These are phyloP conservation scores for Rhodotorula paludigena DNA, from an alignment of 768 basidiomycete species.

Conservation along the genomic window DNA sequence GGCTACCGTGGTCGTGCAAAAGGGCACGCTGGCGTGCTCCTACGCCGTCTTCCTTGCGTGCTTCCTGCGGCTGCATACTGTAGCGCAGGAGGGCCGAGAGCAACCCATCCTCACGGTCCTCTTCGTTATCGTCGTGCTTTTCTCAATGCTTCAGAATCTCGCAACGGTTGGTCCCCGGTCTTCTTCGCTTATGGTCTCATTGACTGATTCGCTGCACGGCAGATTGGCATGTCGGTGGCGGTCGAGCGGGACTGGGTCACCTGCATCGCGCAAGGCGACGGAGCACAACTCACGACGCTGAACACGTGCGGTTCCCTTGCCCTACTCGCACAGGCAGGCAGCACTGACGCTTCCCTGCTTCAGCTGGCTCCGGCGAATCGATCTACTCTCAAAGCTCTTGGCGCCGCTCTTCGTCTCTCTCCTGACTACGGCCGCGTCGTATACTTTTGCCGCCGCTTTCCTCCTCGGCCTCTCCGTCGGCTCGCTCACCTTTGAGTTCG, in stretches of 20 bases:
- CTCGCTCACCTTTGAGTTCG: slow-evolving; percentile 51
- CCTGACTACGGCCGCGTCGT: slow-evolving; percentile 49
- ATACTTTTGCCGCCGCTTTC: slow-evolving; percentile 41
- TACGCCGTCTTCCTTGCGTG: slow-evolving; percentile 48
- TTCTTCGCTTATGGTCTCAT: neutral
- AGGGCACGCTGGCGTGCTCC: slow-evolving; percentile 47
- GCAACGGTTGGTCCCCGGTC: slow-evolving; percentile 11
- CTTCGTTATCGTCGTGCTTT: slow-evolving; percentile 12
- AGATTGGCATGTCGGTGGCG: slow-evolving; percentile 51
- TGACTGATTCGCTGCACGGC: neutral
- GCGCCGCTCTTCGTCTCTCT: slow-evolving; percentile 56
- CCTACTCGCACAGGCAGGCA: too few relatives aligned
- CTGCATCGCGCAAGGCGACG: slow-evolving; percentile 49
- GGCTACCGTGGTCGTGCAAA: slow-evolving; percentile 50
- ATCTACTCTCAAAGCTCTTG: slow-evolving; percentile 55
- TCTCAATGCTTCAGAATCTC: slow-evolving; percentile 13
- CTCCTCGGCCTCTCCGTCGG: slow-evolving; percentile 48
- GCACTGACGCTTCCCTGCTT: neutral
- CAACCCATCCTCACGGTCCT: neutral
- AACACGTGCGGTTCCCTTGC: slow-evolving; percentile 49
- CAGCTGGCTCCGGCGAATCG: slow-evolving; percentile 45
- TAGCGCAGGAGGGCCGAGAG: neutral
- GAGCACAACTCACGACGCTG: slow-evolving; percentile 48
- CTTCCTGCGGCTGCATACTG: slow-evolving; percentile 34
- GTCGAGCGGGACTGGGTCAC: slow-evolving; percentile 57